Base-by-base conservation (phyloP, 2,329 filamentous ascomycete species). In the Karstenula rhodostoma region DNA sequence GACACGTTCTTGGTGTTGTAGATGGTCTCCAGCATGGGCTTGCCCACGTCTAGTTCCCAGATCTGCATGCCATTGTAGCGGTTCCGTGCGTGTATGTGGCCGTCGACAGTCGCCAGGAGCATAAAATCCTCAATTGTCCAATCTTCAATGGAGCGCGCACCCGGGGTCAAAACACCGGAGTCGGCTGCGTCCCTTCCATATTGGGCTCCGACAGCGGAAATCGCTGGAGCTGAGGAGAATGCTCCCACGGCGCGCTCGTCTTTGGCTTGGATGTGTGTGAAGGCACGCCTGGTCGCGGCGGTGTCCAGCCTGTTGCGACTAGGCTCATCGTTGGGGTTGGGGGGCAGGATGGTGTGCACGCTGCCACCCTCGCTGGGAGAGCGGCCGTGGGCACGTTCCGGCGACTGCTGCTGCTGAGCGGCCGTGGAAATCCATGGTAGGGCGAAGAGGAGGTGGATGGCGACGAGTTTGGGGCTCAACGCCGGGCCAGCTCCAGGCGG, bases 61-160 rank as follows among this genome's bases (percentile, higher is more conserved):
- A 89, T 90, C 70, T 90, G 86, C 65, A 89, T 86, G 70, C 95
- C 95, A 55, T 91, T 95, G 77, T 90, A 91, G 73, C 95, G 88
- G 82, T 97, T 93, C 79, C 89, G 89, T 78, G 94, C 94, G 82
- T 97, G 92, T 74, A 98, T 88, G 78, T 93, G 92, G 85, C 95
- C 95, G 85, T 98, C 94, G 88, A 98, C 92, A 87, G 95, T 98
- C 92, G 95, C 94, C 91, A 99, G 86, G 85, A 99, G 92, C 83
- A 98, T 92, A 87, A 97, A 96, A 85, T 98, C 94, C 92, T 98
- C 94, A 83, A 97, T 94, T 91, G 97, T 93, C 94, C 94, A 98
- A 84, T 97, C 94, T 87, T 94, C 90, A 87, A 98, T 86, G 86
- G 90, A 96, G 89, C 94, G 94, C 94, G 93, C 94, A 85, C 90